These are phyloP conservation scores for Ascocoryne sarcoides DNA, from an alignment of 2,329 filamentous ascomycete genomes.

Conservation along the genomic window DNA sequence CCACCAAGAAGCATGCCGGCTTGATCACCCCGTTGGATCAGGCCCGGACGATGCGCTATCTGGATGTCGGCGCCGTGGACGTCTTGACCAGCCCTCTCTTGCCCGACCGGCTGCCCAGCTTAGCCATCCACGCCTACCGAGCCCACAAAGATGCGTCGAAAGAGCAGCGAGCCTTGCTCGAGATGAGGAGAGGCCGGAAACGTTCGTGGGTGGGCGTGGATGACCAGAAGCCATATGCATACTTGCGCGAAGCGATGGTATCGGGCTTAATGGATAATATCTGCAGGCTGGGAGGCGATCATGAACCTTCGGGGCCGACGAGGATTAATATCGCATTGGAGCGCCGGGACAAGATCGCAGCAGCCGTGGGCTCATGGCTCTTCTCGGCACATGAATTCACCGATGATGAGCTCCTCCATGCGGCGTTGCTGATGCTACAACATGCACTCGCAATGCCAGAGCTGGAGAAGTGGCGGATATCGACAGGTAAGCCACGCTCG, in stretches of 20 bases:
- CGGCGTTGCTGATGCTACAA: conserved; percentile 78
- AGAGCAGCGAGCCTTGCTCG: conserved; percentile 64
- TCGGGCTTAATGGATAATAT: conserved; percentile 84
- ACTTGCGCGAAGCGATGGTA: conserved; percentile 88
- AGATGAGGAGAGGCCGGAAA: conserved; percentile 67
- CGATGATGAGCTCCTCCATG: conserved; percentile 84
- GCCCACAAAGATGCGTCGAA: conserved; percentile 67
- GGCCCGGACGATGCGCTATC: conserved; percentile 56
- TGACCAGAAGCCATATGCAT: conserved; percentile 79
- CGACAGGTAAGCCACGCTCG: conserved; percentile 52
- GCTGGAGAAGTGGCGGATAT: conserved; percentile 70
- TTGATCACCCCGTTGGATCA: conserved; percentile 36
- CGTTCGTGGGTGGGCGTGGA: conserved; percentile 86
- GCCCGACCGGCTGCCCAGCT: conserved; percentile 60
- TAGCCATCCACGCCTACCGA: conserved; percentile 78
- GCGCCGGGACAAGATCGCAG: conserved; percentile 55
- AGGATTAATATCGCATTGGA: conserved; percentile 60
- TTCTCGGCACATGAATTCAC: conserved; percentile 86
- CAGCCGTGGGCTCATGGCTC: conserved; percentile 64
- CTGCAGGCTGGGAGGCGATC: conserved; percentile 56
- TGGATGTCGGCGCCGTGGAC: conserved; percentile 81
- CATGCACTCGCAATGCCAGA: conserved; percentile 79
- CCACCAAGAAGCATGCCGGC: conserved; percentile 21
- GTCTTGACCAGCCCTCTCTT: conserved; percentile 75
- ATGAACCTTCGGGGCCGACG: conserved; percentile 54